Evolutionary conservation across 805 yeast species (phyloP).

Genomic region (Kregervanrija fluxuum): DNA sequence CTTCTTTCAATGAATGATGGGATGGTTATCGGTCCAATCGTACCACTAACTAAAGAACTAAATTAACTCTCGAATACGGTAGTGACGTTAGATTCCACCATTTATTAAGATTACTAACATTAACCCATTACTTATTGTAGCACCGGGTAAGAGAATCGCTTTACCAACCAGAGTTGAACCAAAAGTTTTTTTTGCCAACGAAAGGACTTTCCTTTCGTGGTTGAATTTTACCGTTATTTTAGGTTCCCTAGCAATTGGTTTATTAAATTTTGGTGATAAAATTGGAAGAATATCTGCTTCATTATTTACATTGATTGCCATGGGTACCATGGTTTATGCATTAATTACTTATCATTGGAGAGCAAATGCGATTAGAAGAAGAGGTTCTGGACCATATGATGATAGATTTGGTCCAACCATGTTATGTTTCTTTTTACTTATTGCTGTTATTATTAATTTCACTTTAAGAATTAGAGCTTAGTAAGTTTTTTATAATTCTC

Average conservation of each 20-base stretch:
- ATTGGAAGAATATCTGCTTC: slow-evolving; percentile 92
- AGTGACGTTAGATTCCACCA: background rate
- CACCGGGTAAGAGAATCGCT: slow-evolving; percentile 80
- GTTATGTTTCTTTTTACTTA: slow-evolving; percentile 85
- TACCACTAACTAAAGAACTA: too few species aligned
- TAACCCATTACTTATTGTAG: slow-evolving; percentile 7
- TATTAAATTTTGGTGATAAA: slow-evolving; percentile 91
- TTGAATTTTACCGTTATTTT: slow-evolving; percentile 96
- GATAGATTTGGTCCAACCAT: slow-evolving; percentile 98
- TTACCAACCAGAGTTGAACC: slow-evolving; percentile 98
- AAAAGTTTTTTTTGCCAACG: slow-evolving; percentile 97
- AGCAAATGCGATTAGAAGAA: slow-evolving; percentile 94
- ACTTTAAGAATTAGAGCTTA: slow-evolving; percentile 66
- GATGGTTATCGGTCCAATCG: too few species aligned
- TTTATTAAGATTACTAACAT: slow-evolving; percentile 4
- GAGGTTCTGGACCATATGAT: slow-evolving; percentile 99
- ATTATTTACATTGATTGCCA: slow-evolving; percentile 88
- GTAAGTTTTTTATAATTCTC: background rate
- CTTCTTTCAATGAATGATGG: too few species aligned
- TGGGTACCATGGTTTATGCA: slow-evolving; percentile 97
- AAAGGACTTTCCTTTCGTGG: slow-evolving; percentile 98
- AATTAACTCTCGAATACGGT: too few species aligned
- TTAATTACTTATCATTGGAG: slow-evolving; percentile 97
- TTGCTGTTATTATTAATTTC: slow-evolving; percentile 92
- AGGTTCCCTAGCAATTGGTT: slow-evolving; percentile 94